These are phyloP conservation scores for Nemania bipapillata DNA, from an alignment of 2,329 filamentous ascomycete genomes.

Conservation along the genomic window DNA sequence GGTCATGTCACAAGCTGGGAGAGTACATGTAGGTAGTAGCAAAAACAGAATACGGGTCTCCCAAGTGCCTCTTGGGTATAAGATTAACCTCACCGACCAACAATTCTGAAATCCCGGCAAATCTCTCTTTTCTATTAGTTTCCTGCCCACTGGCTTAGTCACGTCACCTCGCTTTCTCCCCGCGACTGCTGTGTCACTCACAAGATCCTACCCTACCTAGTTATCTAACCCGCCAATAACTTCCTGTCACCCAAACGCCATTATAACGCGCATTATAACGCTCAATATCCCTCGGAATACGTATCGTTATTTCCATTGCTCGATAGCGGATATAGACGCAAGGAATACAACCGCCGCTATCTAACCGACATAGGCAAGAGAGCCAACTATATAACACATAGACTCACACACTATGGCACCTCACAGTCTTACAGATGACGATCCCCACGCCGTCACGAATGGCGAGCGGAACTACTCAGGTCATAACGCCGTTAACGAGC, in stretches of 20 bases:
- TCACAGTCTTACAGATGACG: constrained; percentile 47
- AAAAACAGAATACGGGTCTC: constrained; percentile 22
- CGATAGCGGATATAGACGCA: neutral
- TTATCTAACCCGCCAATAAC: constrained; percentile 7
- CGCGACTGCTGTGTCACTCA: neutral
- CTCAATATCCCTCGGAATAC: neutral
- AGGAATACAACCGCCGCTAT: neutral
- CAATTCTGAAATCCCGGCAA: constrained; percentile 19
- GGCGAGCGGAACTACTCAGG: constrained; percentile 20
- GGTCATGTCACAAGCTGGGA: constrained; percentile 22
- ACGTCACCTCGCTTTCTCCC: constrained; percentile 15
- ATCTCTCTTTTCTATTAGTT: constrained; percentile 27
- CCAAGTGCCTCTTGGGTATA: constrained; percentile 22
- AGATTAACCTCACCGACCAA: constrained; percentile 34
- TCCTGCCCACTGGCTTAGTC: constrained; percentile 5
- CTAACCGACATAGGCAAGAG: neutral
- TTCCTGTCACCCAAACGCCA: constrained; percentile 5
- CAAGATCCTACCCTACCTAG: neutral
- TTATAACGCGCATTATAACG: constrained; percentile 1
- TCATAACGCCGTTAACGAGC: neutral
- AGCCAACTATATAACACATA: constrained; percentile 8
- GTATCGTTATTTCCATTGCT: neutral
- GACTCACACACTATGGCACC: constrained; percentile 44
- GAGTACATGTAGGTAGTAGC: constrained; percentile 26
- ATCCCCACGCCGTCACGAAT: constrained; percentile 40